Percentiles rank a stretch among this genome's conserved stretches.
Conservation (phyloP, 805 yeast genomes). For the Priceomyces medius region DNA sequence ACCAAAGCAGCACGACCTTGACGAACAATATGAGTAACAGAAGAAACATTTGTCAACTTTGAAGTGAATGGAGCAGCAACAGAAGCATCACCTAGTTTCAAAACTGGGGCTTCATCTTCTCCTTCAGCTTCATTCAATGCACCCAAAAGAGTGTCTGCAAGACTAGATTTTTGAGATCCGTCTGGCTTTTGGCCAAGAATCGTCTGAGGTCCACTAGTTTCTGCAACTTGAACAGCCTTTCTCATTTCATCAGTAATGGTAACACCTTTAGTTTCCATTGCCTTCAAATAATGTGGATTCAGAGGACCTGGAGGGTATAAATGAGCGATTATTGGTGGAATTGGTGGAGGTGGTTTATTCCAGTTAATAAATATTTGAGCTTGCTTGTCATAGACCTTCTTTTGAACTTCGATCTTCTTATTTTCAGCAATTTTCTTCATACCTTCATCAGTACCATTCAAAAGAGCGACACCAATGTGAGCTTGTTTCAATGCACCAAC, state of each 20-base stretch:
- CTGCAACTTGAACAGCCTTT: constrained; percentile 56
- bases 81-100: constrained; percentile 96
- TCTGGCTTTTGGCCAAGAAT: constrained; percentile 32
- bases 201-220: constrained; percentile 37
- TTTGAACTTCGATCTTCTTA: constrained; percentile 61
- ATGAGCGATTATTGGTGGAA: constrained; percentile 87
- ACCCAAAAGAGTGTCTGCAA: constrained; percentile 65
- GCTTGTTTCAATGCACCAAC: constrained; percentile 99
- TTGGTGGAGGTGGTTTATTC: constrained; percentile 81
- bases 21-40: constrained; percentile 91
- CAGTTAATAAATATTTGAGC: constrained; percentile 74
- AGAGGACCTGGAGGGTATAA: constrained; percentile 92
- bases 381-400: constrained; percentile 80
- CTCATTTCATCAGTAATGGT: constrained; percentile 73
- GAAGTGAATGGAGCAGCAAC: constrained; percentile 99
- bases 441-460: constrained; percentile 95
- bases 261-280: constrained; percentile 82
- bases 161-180: constrained; percentile 25
- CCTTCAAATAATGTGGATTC: constrained; percentile 84
- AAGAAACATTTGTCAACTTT: constrained; percentile 83
- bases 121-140: constrained; percentile 52
- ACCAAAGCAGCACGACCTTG: constrained; percentile 98
- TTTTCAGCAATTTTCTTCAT: constrained; percentile 85
- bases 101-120: constrained; percentile 86
- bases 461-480: constrained; percentile 94